Percentiles rank a stretch among this genome's conserved stretches.
These are phyloP conservation scores for Heliosperma pusillum DNA, from an alignment of 148 eudicot species.

Conservation along the genomic window DNA sequence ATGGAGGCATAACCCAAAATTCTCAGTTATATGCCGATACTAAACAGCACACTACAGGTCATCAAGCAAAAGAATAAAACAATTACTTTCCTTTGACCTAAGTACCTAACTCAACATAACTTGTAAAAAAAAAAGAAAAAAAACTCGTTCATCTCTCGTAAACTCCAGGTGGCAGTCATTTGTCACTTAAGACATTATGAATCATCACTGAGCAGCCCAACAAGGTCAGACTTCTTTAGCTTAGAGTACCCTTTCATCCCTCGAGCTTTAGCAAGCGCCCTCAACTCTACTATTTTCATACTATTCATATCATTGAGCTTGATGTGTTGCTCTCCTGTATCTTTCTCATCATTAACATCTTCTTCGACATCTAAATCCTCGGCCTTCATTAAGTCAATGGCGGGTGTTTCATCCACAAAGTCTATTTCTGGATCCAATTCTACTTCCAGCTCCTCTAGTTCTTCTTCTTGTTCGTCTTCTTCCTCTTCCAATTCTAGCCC, in stretches of 20 bases:
- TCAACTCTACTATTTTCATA: constrained; percentile 74
- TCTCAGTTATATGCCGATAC: too few species aligned
- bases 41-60: too few species aligned
- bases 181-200: background rate
- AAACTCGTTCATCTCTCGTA: background rate
- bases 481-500: constrained; percentile 24
- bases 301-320: constrained; percentile 38
- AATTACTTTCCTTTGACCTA: too few species aligned
- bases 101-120: background rate
- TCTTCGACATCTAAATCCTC: constrained; percentile 19
- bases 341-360: constrained; percentile 33
- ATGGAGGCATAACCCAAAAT: too few species aligned
- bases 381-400: constrained; percentile 39
- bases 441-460: constrained; percentile 15
- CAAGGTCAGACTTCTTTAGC: constrained; percentile 78
- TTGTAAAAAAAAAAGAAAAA: too few species aligned
- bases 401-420: constrained; percentile 21
- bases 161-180: background rate
- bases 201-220: constrained; percentile 62
- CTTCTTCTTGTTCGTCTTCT: background rate
- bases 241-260: constrained; percentile 80
- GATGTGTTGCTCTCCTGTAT: constrained; percentile 28
- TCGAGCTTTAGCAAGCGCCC: constrained; percentile 73
- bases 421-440: constrained; percentile 23
- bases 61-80: too few species aligned